These are phyloP conservation scores for Plasmodiophora brassicae DNA, from an alignment of 208 protist species.

Conservation along the genomic window DNA sequence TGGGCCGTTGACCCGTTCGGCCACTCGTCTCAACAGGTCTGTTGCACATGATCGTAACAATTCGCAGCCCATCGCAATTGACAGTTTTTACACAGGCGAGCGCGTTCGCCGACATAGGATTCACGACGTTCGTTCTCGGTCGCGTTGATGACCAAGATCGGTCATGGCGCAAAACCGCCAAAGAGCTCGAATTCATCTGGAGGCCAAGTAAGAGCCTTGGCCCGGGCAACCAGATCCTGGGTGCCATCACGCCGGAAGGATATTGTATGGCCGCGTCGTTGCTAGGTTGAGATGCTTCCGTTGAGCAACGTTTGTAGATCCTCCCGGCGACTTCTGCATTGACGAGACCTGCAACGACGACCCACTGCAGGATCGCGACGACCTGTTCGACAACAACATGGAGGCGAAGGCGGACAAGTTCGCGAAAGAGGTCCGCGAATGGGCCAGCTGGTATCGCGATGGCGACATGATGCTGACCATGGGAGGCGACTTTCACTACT, in stretches of 20 bases:
- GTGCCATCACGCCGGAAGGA: neutral
- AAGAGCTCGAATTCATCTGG: neutral
- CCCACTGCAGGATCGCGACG: constrained; percentile 7
- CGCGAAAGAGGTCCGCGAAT: neutral
- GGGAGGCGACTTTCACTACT: constrained; percentile 14
- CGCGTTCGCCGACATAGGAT: constrained; percentile 7
- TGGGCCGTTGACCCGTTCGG: constrained; percentile 23
- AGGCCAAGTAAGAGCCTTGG: neutral
- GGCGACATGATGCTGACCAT: constrained; percentile 23
- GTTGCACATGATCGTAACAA: too few species aligned
- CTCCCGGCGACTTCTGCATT: neutral
- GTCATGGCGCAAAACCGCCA: neutral
- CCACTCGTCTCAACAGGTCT: constrained; percentile 17
- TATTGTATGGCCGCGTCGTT: neutral
- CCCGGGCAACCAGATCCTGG: neutral
- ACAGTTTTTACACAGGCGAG: neutral
- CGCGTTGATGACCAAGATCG: constrained; percentile 18
- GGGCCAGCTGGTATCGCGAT: neutral
- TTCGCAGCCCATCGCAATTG: neutral
- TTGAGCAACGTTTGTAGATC: neutral
- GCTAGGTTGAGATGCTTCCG: neutral
- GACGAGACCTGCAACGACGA: neutral
- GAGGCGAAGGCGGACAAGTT: neutral
- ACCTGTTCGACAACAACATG: constrained; percentile 10
- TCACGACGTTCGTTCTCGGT: neutral